A percentile compares a stretch with the other conserved stretches of the same genome.
Evolutionary conservation across 305 asterid genomes (phyloP).

Genomic region (Solanum hybrid): DNA sequence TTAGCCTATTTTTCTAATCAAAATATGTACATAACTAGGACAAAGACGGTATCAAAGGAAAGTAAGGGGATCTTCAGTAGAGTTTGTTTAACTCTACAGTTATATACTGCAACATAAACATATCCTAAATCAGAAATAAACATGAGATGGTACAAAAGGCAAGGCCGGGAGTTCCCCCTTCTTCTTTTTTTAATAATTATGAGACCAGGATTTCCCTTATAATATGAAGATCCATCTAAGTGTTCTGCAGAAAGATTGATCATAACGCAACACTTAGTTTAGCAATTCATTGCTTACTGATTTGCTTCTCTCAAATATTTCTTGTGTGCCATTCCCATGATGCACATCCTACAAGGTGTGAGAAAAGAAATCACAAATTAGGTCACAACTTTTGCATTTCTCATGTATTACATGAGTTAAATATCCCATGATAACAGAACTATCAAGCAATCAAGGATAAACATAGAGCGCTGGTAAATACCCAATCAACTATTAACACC

Average conservation of each 20-base stretch:
- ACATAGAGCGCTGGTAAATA: constrained; percentile 16
- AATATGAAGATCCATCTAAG: background rate
- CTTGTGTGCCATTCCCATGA: constrained; percentile 99
- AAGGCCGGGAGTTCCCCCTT: background rate
- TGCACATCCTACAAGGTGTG: constrained; percentile 74
- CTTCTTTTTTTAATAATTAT: background rate
- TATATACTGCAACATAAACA: background rate
- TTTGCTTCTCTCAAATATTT: constrained; percentile 77
- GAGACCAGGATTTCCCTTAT: background rate
- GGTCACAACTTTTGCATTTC: background rate
- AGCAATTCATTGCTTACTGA: constrained; percentile 42
- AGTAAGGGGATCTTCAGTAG: background rate
- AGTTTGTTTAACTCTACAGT: background rate
- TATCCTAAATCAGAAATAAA: background rate
- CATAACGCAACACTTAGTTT: background rate
- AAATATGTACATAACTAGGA: background rate
- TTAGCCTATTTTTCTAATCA: background rate
- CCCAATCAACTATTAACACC: constrained; percentile 93
- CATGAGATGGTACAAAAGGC: background rate
- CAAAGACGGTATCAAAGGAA: background rate
- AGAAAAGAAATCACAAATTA: background rate
- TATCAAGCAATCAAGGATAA: background rate
- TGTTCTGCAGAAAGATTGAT: background rate
- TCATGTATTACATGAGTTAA: background rate
- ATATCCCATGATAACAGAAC: background rate